Conservation (phyloP, 768 basidiomycete genomes). For the Russula abietina region DNA sequence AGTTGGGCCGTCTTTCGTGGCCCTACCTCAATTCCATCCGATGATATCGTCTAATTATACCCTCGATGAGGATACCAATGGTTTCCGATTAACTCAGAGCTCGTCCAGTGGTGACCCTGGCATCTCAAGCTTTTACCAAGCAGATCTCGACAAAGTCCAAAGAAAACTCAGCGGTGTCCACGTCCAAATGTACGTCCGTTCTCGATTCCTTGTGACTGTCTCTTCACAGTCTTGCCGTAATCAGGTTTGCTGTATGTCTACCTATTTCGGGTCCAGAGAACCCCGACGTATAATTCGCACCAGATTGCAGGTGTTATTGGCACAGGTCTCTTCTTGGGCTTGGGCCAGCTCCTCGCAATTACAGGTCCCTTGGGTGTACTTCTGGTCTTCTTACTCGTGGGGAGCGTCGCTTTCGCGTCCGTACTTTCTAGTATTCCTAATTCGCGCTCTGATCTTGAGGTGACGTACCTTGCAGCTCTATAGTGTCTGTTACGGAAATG, state of each 20-base stretch:
- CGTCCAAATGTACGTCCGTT: conserved; percentile 20
- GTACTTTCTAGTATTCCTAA: conserved; percentile 5
- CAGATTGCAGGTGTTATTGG: conserved; percentile 32
- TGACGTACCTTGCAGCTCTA: conserved; percentile 24
- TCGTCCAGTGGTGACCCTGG: background rate
- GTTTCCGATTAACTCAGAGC: background rate
- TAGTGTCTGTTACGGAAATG: conserved; percentile 32
- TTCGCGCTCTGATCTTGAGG: conserved; percentile 1
- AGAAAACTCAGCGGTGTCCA: conserved; percentile 20
- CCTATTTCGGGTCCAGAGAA: background rate
- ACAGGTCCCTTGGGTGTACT: conserved; percentile 31
- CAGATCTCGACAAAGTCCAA: conserved; percentile 20
- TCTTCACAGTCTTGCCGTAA: background rate
- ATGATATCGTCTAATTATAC: background rate
- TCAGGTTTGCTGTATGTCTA: conserved; percentile 20
- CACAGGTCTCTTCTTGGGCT: conserved; percentile 32
- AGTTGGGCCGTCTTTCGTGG: background rate
- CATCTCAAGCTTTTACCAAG: conserved; percentile 7
- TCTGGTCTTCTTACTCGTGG: conserved; percentile 30
- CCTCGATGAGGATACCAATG: background rate
- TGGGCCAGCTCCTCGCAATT: conserved; percentile 29
- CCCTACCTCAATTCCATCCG: background rate
- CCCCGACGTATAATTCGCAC: background rate
- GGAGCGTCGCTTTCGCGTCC: conserved; percentile 30
- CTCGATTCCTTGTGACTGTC: background rate